Conservation (phyloP, 2,329 filamentous ascomycete genomes). For the Talaromyces marneffei region DNA sequence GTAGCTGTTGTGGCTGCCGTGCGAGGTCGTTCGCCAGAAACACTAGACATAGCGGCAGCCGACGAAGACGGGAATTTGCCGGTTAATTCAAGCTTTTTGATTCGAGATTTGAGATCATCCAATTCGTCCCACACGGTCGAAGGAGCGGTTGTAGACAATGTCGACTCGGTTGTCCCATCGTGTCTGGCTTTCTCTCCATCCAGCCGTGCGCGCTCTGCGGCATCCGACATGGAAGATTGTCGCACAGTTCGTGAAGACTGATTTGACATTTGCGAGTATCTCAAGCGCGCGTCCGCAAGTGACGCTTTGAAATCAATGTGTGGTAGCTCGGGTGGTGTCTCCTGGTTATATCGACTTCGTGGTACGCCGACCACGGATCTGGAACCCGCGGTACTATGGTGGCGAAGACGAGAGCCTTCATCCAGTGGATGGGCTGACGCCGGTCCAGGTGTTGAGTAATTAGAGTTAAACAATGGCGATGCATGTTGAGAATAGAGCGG, state of each 20-base stretch:
- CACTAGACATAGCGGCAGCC: conserved; percentile 68
- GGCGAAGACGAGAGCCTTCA: conserved; percentile 30
- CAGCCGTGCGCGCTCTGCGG: conserved; percentile 28
- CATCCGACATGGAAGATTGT: conserved; percentile 27
- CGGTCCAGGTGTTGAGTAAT: conserved; percentile 27
- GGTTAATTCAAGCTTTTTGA: conserved; percentile 81
- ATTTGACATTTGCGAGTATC: conserved; percentile 29
- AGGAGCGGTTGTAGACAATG: conserved; percentile 77
- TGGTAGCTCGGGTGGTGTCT: conserved; percentile 27
- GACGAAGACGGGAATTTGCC: conserved; percentile 81
- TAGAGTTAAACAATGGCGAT: conserved; percentile 7
- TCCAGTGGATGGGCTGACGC: conserved; percentile 37
- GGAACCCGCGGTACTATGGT: conserved; percentile 29
- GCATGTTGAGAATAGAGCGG: conserved; percentile 6
- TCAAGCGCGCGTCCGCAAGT: conserved; percentile 30
- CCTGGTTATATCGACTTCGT: conserved; percentile 32
- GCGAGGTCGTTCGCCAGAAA: conserved; percentile 72
- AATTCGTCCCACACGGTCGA: conserved; percentile 97
- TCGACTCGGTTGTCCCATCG: conserved; percentile 72
- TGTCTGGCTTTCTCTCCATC: conserved; percentile 32
- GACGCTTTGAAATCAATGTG: conserved; percentile 29
- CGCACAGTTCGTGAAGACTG: conserved; percentile 31
- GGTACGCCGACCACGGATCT: conserved; percentile 34
- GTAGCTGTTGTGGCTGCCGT: conserved; percentile 90
- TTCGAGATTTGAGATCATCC: conserved; percentile 89